Evolutionary conservation across 371 early-diverging fungal species (phyloP), one percentile per base, ranked within the genome.

Genomic region (Haplosporangium sp.): DNA sequence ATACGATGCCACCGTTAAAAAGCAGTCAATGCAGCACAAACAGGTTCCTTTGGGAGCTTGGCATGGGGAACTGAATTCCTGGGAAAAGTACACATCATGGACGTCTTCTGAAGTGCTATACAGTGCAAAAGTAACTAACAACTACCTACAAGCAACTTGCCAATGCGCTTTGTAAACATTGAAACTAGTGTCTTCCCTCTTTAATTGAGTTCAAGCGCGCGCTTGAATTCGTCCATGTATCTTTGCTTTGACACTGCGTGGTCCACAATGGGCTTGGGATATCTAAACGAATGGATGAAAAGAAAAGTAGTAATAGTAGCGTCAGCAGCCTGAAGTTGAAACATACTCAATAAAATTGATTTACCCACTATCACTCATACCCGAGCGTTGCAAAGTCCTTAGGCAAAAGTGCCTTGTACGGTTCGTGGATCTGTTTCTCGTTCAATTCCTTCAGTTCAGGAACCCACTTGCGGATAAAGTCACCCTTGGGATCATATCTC

Each of bases 401-500:
- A 62, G 67, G 14, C 0, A 52, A n/a, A 16, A 85, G 51, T 6
- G 42, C 46, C 1, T 69, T 57, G 50, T 57, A 71, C 2, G 87
- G 87, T 10, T 85, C 83, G 48, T 85, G 84, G 20, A 85, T 71
- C 20, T 74, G 71, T 40, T 79, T 75, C 13, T 62, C 59, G 6
- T 42, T 70, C 43, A 71, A 50, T 16, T 60, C 20, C 37, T 42
- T 74, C 51, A 88, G 71, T 61, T 88, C 86, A 13, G 83, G 86
- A 36, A 86, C 81, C 79, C 82, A 86, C 57, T 75, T 70, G 10
- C 76, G 71, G 20, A 88, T 86, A 46, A 61, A 86, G 0, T 67
- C 67, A 12, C 90, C 91, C 6, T 83, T 77, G 6, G 84, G 82
- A 71, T 93, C 93, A 76, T 87, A 91, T 58, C 72, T 57, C 18